Evolutionary conservation across 2,329 filamentous ascomycete genomes (phyloP), one percentile per base, ranked within the genome.

Genomic region (Aschersonia sp.): DNA sequence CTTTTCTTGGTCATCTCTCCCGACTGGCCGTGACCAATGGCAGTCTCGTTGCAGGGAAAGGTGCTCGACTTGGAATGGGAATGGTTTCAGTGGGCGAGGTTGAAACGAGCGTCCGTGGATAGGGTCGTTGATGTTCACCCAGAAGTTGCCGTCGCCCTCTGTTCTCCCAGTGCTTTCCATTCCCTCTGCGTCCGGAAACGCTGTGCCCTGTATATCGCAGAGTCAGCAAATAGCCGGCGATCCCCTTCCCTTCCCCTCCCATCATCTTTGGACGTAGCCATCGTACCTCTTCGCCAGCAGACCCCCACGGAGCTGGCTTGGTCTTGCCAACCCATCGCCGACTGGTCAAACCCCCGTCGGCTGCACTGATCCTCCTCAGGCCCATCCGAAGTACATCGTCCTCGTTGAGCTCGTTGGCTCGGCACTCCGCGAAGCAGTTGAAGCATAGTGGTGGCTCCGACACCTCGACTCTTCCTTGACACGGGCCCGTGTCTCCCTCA

Each of bases 41-140:
- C 35, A 8, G 35, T 37, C 35, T 37, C 7, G 11, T 14, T 41
- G 40, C 10, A 41, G 11, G 40, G n/a, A 41, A 7, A 7, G 40
- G 7, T n/a, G 40, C 53, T 43, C 62, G 64, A 68, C 74, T 74
- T 68, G 71, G 11, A 53, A 49, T 0, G 74, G 74, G 9, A 77
- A 66, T 1, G 73, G 71, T 50, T 77, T 79, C 9, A 71, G 64
- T 4, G 63, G 66, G 46, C 65, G 67, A 2, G 72, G 70, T 50
- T 61, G 64, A 54, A 77, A 77, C 2, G 68, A 62, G 4, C 63
- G 60, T 8, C 65, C 59, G 11, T 69, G 65, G 9, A 76, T 50
- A 0, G 75, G 74, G 50, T 78, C 68, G 31, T 61, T 59, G 5
- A 74, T 66, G 35, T 71, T 68, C 6, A 77, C 66, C 57, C 74